Conservation (phyloP, 768 basidiomycete genomes). For the Boletus tylopilopsis region DNA sequence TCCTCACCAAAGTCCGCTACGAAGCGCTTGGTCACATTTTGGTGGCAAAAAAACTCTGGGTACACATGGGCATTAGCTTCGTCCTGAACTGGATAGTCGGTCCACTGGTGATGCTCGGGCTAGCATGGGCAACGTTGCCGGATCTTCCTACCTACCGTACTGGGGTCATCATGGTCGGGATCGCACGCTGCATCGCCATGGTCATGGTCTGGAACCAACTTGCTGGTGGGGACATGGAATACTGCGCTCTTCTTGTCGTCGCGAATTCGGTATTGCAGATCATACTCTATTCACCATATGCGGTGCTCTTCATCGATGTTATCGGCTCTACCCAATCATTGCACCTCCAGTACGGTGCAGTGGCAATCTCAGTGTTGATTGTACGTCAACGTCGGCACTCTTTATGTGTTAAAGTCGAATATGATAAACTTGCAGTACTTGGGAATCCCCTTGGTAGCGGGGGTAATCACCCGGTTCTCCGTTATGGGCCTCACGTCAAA, state of each 20-base stretch:
- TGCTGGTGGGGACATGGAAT: conserved; percentile 62
- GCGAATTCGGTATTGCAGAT: conserved; percentile 81
- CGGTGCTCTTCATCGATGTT: conserved; percentile 69
- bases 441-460: conserved; percentile 75
- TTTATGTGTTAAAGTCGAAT: neutral
- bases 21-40: conserved; percentile 62
- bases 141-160: conserved; percentile 71
- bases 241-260: conserved; percentile 78
- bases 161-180: conserved; percentile 80
- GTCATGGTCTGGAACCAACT: conserved; percentile 82
- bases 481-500: conserved; percentile 45
- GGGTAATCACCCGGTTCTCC: conserved; percentile 61
- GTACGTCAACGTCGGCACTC: conserved; percentile 40
- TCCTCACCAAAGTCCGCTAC: conserved; percentile 73
- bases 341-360: conserved; percentile 52
- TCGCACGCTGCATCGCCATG: conserved; percentile 46
- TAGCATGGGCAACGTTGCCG: conserved; percentile 83
- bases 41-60: conserved; percentile 50
- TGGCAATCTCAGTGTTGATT: conserved; percentile 67
- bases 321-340: conserved; percentile 45
- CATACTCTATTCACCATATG: conserved; percentile 61
- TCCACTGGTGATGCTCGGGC: conserved; percentile 78
- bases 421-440: conserved; percentile 50
- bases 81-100: conserved; percentile 78
- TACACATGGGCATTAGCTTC: conserved; percentile 64